Evolutionary conservation across 768 basidiomycete genomes (phyloP), one percentile per base, ranked within the genome.

Genomic region (Dictyophora rubrovolvata): DNA sequence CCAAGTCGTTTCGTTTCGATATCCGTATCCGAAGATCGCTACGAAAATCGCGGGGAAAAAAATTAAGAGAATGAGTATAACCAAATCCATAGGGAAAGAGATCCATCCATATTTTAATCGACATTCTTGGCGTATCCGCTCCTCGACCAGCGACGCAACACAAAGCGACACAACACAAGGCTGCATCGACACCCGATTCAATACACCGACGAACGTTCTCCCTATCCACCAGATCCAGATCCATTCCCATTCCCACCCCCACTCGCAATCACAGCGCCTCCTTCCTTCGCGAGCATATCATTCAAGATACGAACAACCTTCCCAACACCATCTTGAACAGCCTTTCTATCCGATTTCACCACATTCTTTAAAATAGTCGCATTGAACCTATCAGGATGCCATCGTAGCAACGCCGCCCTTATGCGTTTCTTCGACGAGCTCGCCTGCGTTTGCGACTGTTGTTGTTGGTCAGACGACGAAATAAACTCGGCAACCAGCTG

Each of bases 401-500:
- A 84, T 21, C 74, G 71, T 48, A 80, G 64, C 23, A 82, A 66
- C 63, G 83, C 81, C 17, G 59, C 60, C 59, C 70, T 75, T 60
- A 78, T 60, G 17, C 67, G 63, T 37, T 75, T 76, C 59, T 67
- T 69, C 20, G 42, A 50, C 35, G 82, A 74, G 61, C 79, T 75
- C 4, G 5, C 12, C 10, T 2, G 3, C 11, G 4, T 4, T 12
- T 42, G 14, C 11, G 2, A 9, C n/a, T 42, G 42, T 42, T 4
- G 42, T 42, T 42, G 42, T 42, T 42, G 10, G 71, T 73, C 59
- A 70, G 70, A 16, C 86, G 86, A 69, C 46, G 87, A 69, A 51
- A 91, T 71, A 68, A 91, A 88, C 52, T 68, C 66, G n/a, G 72
- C 67, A 51, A 90, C 77, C 16, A 73, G 74, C 16, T 75, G 72